phyloP scores from a whole-genome alignment of 176 grass and related monocot genomes.

The Olyra latifolia region DNA sequence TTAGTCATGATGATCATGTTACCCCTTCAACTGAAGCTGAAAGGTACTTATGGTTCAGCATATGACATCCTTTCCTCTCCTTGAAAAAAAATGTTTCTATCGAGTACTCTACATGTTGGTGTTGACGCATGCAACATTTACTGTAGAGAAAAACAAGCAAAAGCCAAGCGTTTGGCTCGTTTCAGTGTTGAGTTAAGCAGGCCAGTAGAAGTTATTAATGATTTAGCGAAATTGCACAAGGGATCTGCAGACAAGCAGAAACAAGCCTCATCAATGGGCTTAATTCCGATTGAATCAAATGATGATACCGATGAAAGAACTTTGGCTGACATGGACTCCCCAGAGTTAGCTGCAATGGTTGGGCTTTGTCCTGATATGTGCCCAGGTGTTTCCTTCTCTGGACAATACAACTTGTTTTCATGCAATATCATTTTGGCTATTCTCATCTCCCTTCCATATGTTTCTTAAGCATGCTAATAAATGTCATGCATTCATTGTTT shows the following conservation, averaged over 20 bases:
- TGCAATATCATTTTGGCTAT: conserved; percentile 13
- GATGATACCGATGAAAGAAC: conserved; percentile 26
- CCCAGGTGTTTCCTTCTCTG: conserved; percentile 64
- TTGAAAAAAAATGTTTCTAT: background rate
- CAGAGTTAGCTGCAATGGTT: conserved; percentile 53
- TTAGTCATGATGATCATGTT: conserved; percentile 28
- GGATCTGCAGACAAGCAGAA: conserved; percentile 47
- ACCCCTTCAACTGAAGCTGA: conserved; percentile 50
- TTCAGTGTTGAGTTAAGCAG: conserved; percentile 77
- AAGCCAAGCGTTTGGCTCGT: conserved; percentile 80
- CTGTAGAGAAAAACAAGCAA: conserved; percentile 80
- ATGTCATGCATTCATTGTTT: conserved; percentile 23
- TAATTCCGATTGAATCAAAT: conserved; percentile 7
- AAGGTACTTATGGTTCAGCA: conserved; percentile 40
- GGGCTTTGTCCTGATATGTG: conserved; percentile 95
- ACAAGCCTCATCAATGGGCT: conserved; percentile 34
- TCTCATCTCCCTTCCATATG: background rate
- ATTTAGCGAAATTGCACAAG: conserved; percentile 40
- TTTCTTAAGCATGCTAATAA: background rate
- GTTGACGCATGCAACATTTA: conserved; percentile 36
- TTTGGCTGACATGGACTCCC: conserved; percentile 51
- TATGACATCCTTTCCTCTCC: conserved; percentile 6
- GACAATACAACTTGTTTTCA: conserved; percentile 4
- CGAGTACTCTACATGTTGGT: background rate
- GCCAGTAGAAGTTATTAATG: conserved; percentile 53